A percentile compares a stretch with the other conserved stretches of the same genome.
These are phyloP conservation scores for Parascedosporium putredinis DNA, from an alignment of 2,329 filamentous ascomycete genomes.

Conservation along the genomic window DNA sequence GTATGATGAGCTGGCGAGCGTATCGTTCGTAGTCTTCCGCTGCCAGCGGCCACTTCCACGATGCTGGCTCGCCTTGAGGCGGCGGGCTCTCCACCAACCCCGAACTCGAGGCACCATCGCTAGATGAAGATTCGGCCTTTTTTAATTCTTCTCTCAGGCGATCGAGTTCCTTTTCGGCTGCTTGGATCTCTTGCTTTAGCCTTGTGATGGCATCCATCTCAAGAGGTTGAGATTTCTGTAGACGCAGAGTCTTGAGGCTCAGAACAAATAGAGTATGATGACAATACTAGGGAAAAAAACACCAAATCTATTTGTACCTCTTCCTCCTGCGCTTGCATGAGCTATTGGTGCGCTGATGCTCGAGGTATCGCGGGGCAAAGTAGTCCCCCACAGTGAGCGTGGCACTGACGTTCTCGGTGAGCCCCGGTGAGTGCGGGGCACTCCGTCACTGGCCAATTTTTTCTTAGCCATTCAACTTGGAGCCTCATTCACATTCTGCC, in stretches of 20 bases:
- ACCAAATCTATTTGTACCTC: neutral
- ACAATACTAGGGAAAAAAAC: neutral
- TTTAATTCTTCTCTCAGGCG: constrained; percentile 32
- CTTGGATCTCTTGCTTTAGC: constrained; percentile 36
- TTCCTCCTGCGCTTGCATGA: neutral
- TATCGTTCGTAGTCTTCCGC: constrained; percentile 75
- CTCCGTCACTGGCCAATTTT: too few relatives aligned
- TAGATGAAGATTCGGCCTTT: neutral
- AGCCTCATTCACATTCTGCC: too few relatives aligned
- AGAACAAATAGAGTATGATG: too few relatives aligned
- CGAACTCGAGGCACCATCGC: too few relatives aligned
- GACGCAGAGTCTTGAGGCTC: too few relatives aligned
- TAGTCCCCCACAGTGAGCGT: too few relatives aligned
- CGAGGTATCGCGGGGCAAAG: too few relatives aligned
- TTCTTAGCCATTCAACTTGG: too few relatives aligned
- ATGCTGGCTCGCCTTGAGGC: too few relatives aligned
- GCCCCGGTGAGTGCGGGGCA: neutral
- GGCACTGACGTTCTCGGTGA: neutral
- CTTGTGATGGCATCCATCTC: constrained; percentile 18
- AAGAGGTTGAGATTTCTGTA: too few relatives aligned
- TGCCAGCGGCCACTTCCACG: constrained; percentile 56
- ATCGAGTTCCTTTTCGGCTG: constrained; percentile 36
- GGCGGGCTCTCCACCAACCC: too few relatives aligned
- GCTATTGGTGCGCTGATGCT: too few relatives aligned
- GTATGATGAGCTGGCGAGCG: constrained; percentile 82